Evolutionary conservation across 345 rosid species (phyloP), one percentile per base, ranked within the genome.

Genomic region (Moricandia moricandioides): DNA sequence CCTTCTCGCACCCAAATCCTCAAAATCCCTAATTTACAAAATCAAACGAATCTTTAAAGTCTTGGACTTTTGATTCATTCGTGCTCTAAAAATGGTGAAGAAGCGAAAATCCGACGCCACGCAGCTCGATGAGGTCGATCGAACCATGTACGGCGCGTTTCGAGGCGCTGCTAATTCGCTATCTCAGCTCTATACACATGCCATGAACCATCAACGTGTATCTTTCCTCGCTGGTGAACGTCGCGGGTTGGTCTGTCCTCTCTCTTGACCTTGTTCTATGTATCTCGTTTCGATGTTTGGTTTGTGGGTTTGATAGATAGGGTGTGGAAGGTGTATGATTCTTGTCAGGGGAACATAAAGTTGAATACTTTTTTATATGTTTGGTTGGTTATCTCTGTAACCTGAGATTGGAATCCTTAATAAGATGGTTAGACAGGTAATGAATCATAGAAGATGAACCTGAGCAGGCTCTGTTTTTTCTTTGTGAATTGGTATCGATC

Each of bases 101-200:
- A 94, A 88, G 84, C 88, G 97, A 82, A 94, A 91, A 81, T 86
- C 98, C 2, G 89, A 79, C 17, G 88, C 97, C 14, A 80, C 87
- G 29, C 86, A 89, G 58, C 91, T 94, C 29, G 97, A 94, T 75
- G 98, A 94, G 84, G 93, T 94, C 43, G 98, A 91, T 78, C 85
- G 96, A 70, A 91, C 90, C 80, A 88, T 91, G 88, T 88, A 94
- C 78, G 78, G 87, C 45, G 85, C 95, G 59, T 94, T 94, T 78
- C 88, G 97, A 58, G 84, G 92, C 79, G 98, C 96, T 17, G 98
- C 98, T 67, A 94, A 91, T 78, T 94, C 96, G 13, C 87, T 94
- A 4, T 91, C 97, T 14, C 98, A 90, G 86, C 98, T 94, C 43
- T 91, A 94, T 75, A 83, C 91, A 0, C 93, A 88, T 70, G 83